Base-by-base conservation (phyloP, 176 grass and related monocot species). In the Rhipidocladum racemiflorum region DNA sequence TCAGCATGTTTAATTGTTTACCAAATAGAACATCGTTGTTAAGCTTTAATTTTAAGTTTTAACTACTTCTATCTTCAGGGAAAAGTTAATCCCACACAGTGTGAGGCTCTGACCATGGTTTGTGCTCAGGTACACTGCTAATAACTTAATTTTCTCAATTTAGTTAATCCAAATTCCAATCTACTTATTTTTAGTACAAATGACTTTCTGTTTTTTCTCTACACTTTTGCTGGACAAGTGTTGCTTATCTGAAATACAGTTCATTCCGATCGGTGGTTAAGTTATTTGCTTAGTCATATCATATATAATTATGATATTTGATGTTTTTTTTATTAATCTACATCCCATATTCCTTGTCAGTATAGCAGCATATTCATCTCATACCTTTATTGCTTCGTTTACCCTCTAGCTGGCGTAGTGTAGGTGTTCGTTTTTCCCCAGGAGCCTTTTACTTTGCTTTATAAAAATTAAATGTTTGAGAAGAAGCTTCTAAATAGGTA, bases 101-200 rank as follows among this genome's bases (percentile, higher is more conserved):
- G 96, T 39, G 96, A 99, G 70, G 96, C 96, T 86, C 83, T 99
- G 55, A 99, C 96, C 51, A 99, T 99, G 96, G 96, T 99, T 70
- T 99, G 96, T 69, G 96, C 92, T 88, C 96, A 95, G 96, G 96
- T 99, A 74, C 28, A 35, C 36, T 74, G 42, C 12, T 40, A 7
- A 49, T 77, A 75, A 55, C 40, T 89, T 77, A 4, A 6, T 53
- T 72, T 79, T 39, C 21, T 40, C 24, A 15, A 23, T 78, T 61
- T 14, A 68, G 48, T 61, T 29, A 60, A 49, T 76, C 17, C 9
- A 53, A 85, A 36, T 70, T 68, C 25, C 6, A 46, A 48, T 56
- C 15, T 65, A 54, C 68, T 38, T 65, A 38, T 32, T 79, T 13
- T 49, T 21, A 60, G 34, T 29, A 13, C 61, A 74, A 28, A 80